Conservation (phyloP, 2,329 filamentous ascomycete genomes). For the Hypoxylon sp. region DNA sequence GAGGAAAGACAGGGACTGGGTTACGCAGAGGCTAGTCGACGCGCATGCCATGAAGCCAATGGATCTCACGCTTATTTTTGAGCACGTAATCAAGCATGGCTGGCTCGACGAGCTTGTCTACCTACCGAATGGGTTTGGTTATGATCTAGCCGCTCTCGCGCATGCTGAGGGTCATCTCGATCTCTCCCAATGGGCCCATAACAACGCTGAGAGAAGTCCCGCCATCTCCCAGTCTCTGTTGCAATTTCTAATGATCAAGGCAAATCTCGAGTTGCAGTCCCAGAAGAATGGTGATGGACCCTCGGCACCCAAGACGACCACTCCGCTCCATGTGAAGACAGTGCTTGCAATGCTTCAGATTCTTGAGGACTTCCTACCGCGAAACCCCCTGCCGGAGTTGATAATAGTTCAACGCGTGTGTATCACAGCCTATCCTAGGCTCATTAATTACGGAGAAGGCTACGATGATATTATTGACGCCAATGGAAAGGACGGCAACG, state of each 20-base stretch:
- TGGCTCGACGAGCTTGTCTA: constrained; percentile 88
- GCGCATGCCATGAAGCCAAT: constrained; percentile 78
- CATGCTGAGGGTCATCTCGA: constrained; percentile 86
- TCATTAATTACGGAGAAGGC: constrained; percentile 96
- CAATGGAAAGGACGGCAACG: constrained; percentile 85
- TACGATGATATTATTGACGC: constrained; percentile 91
- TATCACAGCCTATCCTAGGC: constrained; percentile 89
- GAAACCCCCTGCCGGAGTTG: constrained; percentile 73
- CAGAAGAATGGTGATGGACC: constrained; percentile 77
- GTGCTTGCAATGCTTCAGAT: constrained; percentile 84
- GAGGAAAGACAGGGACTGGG: constrained; percentile 90
- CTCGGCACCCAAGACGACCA: constrained; percentile 69
- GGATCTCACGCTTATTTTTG: constrained; percentile 76
- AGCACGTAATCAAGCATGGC: constrained; percentile 82
- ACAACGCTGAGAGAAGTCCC: constrained; percentile 73
- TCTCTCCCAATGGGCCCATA: constrained; percentile 82
- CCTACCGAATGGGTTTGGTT: constrained; percentile 83
- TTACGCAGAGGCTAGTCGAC: constrained; percentile 82
- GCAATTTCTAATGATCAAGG: constrained; percentile 87
- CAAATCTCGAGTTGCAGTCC: constrained; percentile 80
- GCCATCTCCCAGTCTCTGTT: constrained; percentile 78
- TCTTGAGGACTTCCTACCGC: constrained; percentile 76
- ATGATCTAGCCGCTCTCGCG: constrained; percentile 87
- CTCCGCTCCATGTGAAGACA: constrained; percentile 85
- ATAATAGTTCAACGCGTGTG: constrained; percentile 87